Evolutionary conservation across 441 rosid species (phyloP), one percentile per base, ranked within the genome.

Genomic region (Manihot esculenta): DNA sequence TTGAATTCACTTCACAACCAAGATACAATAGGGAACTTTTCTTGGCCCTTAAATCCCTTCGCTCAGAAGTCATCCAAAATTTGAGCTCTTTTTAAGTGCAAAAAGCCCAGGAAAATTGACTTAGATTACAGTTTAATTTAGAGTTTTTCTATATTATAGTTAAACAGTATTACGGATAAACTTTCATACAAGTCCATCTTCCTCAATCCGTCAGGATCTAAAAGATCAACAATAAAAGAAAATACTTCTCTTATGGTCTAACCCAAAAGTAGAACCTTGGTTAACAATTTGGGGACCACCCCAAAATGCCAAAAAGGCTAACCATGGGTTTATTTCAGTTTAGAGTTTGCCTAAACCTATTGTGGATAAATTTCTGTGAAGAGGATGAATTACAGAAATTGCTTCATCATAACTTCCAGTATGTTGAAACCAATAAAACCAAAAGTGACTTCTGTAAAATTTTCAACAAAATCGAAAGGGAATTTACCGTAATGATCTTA

Each of bases 31-130:
- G 35, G 4, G 26, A 64, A 8, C 10, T 45, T 45, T 38, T 24
- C 47, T 61, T 38, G 10, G 48, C 35, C 47, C 23, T 35, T 33
- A 35, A 15, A 15, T 33, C 35, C 47, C 45, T 60, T 60, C 12
- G 44, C 10, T 10, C 15, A 18, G 53, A 7, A 38, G 42, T 38
- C 8, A 7, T 38, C 42, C 42, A 38, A 38, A 35, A 35, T 69
- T 30, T 55, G 11, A 35, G 26, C 72, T 54, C 61, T 23, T 68
- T 53, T 38, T 38, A 26, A 73, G 45, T 35, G 18, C 68, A 45
- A 7, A 64, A 24, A 3, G 14, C n/a, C 53, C 18, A 11, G n/a
- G 26, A 24, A 44, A 44, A n/a, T 18, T 53, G 26, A 68, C 49
- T 23, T 23, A 8, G 20, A 10, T 2, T 55, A 41, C 20, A 35